These are phyloP conservation scores for Glomus cerebriforme DNA, from an alignment of 192 early-diverging fungal species.

Conservation along the genomic window DNA sequence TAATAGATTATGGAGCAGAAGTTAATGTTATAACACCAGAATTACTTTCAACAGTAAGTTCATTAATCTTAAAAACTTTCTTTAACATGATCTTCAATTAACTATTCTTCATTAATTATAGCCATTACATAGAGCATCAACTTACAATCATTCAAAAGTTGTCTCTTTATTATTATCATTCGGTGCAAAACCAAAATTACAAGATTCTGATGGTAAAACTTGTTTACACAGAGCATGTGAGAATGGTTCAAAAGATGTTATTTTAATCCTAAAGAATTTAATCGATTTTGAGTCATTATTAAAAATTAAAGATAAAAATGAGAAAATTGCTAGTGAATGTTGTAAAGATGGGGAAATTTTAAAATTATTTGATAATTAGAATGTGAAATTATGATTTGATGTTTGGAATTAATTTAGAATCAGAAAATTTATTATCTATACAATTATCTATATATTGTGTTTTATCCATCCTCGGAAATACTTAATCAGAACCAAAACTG, in stretches of 20 bases:
- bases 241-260: slow-evolving; percentile 11
- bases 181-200: slow-evolving; percentile 1
- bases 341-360: not conserved
- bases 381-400: too few species aligned
- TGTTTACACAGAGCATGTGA: slow-evolving; percentile 18
- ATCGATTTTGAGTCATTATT: not conserved
- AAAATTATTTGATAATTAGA: not conserved
- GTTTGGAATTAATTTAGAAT: too few species aligned
- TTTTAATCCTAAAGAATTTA: not conserved
- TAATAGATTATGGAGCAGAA: slow-evolving; percentile 14
- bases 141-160: slow-evolving; percentile 2
- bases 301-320: not conserved
- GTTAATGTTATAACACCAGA: slow-evolving; percentile 19
- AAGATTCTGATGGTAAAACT: slow-evolving; percentile 23
- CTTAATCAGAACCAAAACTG: too few species aligned
- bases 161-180: not conserved
- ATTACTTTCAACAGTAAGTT: slow-evolving; percentile 26
- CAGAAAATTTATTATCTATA: too few species aligned
- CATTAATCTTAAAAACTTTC: not conserved
- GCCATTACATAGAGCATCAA: slow-evolving; percentile 18
- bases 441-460: too few species aligned
- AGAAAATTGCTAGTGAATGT: not conserved
- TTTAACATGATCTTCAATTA: not conserved
- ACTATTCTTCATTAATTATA: not conserved
- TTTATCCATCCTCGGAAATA: too few species aligned